Base-by-base conservation (phyloP, 257 asterid species). In the Solanum piurae region DNA sequence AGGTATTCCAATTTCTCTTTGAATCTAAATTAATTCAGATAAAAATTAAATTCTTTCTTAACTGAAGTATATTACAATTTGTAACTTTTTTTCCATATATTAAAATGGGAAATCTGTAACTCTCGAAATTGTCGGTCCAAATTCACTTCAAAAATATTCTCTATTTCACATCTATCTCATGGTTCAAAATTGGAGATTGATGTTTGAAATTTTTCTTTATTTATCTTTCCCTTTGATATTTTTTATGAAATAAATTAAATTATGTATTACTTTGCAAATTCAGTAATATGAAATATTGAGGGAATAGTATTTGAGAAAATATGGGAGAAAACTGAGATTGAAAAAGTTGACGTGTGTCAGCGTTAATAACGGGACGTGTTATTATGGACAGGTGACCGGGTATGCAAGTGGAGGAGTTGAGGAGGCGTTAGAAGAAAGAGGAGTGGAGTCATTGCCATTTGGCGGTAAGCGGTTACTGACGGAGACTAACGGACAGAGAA, bases 401-500 rank as follows among this genome's bases (percentile, higher is more conserved):
- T 86, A 77, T 79, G 89, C 60, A 69, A 88, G 86, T 52, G 92
- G 88, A 58, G 91, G 82, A 64, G 89, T 89, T 82, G 89, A 88
- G 83, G 94, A 93, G 10, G 93, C 94, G 69, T 69, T 94, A 92
- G 93, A 89, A 55, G 98, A 92, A 87, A 92, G 93, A 83, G 98
- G 97, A 1, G 94, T 96, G 83, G 98, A 94, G 88, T 89, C 99
- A 12, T 71, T 95, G 90, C 96, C 97, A 89, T 96, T 96, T 89
- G 98, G 99, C 92, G 98, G 98, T 92, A 96, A 95, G 88, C 94
- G 98, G 89, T 87, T 96, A 55, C 71, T 96, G 88, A 93, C 95
- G 95, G 99, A 94, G 94, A 96, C 94, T 58, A 96, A 96, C 93
- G 96, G 95, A 12, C 91, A 92, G 88, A 93, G 97, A 87, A 92